These are phyloP conservation scores for Penicillium glabrum DNA, from an alignment of 2,329 filamentous ascomycete genomes.

Conservation along the genomic window DNA sequence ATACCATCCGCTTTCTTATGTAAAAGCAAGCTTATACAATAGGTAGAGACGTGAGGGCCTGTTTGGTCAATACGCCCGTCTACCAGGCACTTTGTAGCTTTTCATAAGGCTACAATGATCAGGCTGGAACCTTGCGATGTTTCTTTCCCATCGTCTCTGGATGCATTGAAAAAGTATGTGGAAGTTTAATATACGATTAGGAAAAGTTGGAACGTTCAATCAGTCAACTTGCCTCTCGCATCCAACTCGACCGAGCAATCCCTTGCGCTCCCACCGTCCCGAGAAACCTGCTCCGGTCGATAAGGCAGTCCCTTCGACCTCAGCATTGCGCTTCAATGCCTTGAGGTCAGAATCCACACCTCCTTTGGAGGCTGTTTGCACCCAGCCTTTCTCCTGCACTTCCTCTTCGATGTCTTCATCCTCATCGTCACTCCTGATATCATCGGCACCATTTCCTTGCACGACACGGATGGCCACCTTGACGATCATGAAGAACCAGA, in stretches of 20 bases:
- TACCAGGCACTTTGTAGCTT: not conserved
- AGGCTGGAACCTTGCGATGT: not conserved
- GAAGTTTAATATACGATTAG: not conserved
- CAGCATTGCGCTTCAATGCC: not conserved
- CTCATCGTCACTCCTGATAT: not conserved
- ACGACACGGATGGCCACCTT: not conserved
- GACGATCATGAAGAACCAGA: not conserved
- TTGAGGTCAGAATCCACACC: not conserved
- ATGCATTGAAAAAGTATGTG: not conserved
- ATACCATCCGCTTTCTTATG: not conserved
- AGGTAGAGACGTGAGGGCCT: not conserved
- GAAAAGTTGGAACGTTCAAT: not conserved
- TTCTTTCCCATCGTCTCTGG: not conserved
- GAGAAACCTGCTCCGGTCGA: not conserved
- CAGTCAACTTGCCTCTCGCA: not conserved
- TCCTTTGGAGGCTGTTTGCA: not conserved
- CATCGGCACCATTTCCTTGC: not conserved
- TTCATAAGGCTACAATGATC: not conserved
- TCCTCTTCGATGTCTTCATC: not conserved
- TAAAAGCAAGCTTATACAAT: not conserved
- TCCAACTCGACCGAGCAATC: not conserved
- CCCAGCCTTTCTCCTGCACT: not conserved
- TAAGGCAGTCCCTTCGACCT: not conserved
- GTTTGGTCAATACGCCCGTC: not conserved
- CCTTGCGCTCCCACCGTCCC: not conserved